A percentile compares a stretch with the other conserved stretches of the same genome.
Evolutionary conservation across 495 filamentous ascomycete genomes (phyloP).

Genomic region (Astrothelium macrocarpum): DNA sequence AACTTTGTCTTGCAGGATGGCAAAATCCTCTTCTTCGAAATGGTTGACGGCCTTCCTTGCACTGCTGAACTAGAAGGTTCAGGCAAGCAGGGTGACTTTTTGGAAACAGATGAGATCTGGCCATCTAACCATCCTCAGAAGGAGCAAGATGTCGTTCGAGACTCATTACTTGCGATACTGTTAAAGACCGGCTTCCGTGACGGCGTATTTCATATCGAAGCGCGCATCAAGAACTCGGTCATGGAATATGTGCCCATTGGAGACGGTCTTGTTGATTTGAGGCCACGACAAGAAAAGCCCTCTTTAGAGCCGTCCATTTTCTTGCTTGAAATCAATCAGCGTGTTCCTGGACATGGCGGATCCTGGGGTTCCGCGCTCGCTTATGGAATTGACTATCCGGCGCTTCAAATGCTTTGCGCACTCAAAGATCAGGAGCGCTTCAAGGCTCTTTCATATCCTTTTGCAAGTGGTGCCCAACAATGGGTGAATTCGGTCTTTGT

Average conservation of each 20-base stretch:
- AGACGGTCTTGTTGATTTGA: background rate
- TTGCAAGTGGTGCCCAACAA: background rate
- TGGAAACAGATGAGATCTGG: background rate
- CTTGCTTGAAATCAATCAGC: background rate
- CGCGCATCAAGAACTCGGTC: slow-evolving; percentile 29
- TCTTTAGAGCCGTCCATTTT: background rate
- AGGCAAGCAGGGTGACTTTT: background rate
- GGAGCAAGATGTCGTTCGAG: background rate
- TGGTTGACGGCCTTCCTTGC: slow-evolving; percentile 44
- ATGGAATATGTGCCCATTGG: slow-evolving; percentile 16
- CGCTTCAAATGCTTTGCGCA: background rate
- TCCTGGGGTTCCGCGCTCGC: background rate
- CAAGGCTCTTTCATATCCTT: background rate
- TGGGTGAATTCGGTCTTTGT: background rate
- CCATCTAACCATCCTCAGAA: background rate
- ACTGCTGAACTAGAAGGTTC: slow-evolving; percentile 28
- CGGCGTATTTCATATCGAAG: slow-evolving; percentile 35
- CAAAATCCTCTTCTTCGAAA: slow-evolving; percentile 42
- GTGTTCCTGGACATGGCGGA: background rate
- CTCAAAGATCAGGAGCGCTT: background rate
- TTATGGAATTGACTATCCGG: background rate
- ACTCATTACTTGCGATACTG: slow-evolving; percentile 9
- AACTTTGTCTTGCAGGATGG: slow-evolving; percentile 43
- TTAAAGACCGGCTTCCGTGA: slow-evolving; percentile 27
- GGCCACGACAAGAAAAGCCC: background rate